A percentile compares a stretch with the other conserved stretches of the same genome.
Evolutionary conservation across 1,284 basidiomycete species (phyloP).

Genomic region (Sanghuangporus baumii): DNA sequence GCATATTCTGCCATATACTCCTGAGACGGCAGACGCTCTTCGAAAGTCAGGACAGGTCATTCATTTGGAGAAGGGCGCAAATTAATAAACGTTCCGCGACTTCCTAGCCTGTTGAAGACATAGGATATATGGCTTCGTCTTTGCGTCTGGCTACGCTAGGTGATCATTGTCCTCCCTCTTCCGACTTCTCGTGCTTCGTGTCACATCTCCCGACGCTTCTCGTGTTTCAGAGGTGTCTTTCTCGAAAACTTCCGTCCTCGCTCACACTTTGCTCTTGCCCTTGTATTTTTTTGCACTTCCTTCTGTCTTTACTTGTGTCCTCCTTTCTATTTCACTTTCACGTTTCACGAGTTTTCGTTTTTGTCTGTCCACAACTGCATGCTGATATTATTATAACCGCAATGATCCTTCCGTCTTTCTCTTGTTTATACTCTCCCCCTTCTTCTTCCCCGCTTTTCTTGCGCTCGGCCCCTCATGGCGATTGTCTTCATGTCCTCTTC

Average conservation of each 20-base stretch:
- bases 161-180: not conserved
- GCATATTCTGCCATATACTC: slow-evolving; percentile 17
- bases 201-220: not conserved
- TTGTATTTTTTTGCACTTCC: not conserved
- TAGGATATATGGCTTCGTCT: not conserved
- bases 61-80: slow-evolving; percentile 14
- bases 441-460: not conserved
- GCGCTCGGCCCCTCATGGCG: not conserved
- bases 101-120: not conserved
- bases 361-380: slow-evolving; percentile 5
- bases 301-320: not conserved
- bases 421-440: not conserved
- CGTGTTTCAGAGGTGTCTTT: slow-evolving; percentile 1
- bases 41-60: slow-evolving; percentile 13
- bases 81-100: not conserved
- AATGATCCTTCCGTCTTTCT: slow-evolving; percentile 3
- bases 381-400: slow-evolving; percentile 16
- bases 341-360: not conserved
- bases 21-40: slow-evolving; percentile 17
- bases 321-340: not conserved
- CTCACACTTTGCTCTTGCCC: not conserved
- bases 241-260: not conserved
- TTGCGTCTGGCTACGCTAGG: not conserved
- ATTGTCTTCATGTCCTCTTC: not conserved
- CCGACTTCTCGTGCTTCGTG: not conserved